Evolutionary conservation across 306 rosid species (phyloP), one percentile per base, ranked within the genome.

Genomic region (Malus fusca): DNA sequence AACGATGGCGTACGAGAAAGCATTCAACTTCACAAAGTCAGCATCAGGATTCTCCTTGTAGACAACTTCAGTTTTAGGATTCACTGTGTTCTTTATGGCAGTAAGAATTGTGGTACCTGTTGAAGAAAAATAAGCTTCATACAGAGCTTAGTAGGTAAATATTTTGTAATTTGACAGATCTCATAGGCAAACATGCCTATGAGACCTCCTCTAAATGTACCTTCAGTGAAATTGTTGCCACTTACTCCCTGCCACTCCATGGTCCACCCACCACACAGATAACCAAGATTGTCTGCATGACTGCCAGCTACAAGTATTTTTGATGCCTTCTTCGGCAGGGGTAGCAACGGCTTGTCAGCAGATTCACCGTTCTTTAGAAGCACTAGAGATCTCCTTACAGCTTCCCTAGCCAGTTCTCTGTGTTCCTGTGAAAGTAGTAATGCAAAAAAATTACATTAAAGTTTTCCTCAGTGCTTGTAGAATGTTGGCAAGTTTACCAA

Each of bases 251-350:
- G 80, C 87, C 85, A 84, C 17, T 77, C 80, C 2, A 81, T 81
- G 14, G 87, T 84, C 87, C 87, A 84, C 62, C 87, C 87, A 17
- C 85, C 87, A 42, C 85, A 84, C 66, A 81, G 87, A 66, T 65
- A 43, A 7, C 87, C 87, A 66, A 84, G 77, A 75, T 84, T 78
- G 44, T 84, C 52, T 23, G 87, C 87, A 75, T 84, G 87, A 70
- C 69, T 73, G 3, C 85, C 87, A 4, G 81, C 82, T 10, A 84
- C 85, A 25, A 84, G 80, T 35, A 84, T 77, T 61, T 84, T 84
- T 19, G 44, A 31, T 2, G 78, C 46, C 64, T 74, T 84, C 68
- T 81, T 84, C 14, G 80, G 77, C 60, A 84, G 83, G 6, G 87
- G 85, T 6, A 84, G 59, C 31, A 84, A 9, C 11, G 81, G 82